Conservation (phyloP, 768 basidiomycete genomes). For the Suillus bovinus region DNA sequence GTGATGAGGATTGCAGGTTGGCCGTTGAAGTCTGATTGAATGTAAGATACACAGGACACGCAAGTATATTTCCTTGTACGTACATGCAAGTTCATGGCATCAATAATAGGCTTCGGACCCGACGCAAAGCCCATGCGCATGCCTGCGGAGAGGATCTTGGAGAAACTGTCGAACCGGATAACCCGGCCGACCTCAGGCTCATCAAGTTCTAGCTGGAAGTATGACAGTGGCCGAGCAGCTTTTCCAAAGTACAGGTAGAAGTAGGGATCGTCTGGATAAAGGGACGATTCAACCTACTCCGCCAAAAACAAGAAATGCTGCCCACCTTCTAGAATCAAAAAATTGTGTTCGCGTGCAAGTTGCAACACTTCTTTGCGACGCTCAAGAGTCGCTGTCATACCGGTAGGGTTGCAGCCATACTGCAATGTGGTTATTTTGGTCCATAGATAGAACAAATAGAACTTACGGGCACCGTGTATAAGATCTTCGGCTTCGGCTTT, state of each 20-base stretch:
- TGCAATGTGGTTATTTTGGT: slow-evolving; percentile 25
- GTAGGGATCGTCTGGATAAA: slow-evolving; percentile 70
- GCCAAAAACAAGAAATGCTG: background rate
- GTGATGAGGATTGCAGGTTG: slow-evolving; percentile 65
- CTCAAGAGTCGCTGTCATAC: slow-evolving; percentile 69
- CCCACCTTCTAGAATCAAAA: slow-evolving; percentile 84
- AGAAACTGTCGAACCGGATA: slow-evolving; percentile 86
- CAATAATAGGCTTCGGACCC: slow-evolving; percentile 67
- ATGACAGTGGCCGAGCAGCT: slow-evolving; percentile 65
- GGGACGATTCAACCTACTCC: background rate
- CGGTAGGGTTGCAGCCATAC: slow-evolving; percentile 89
- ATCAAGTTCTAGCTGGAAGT: slow-evolving; percentile 77
- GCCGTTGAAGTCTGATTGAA: slow-evolving; percentile 57
- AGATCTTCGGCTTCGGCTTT: slow-evolving; percentile 70
- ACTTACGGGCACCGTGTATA: slow-evolving; percentile 80
- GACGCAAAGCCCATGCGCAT: slow-evolving; percentile 81
- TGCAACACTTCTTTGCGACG: slow-evolving; percentile 71
- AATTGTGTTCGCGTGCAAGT: slow-evolving; percentile 69
- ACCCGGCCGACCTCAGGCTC: slow-evolving; percentile 74
- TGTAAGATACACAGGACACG: slow-evolving; percentile 13
- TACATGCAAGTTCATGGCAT: slow-evolving; percentile 72
- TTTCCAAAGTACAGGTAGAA: slow-evolving; percentile 76
- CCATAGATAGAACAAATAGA: slow-evolving; percentile 11
- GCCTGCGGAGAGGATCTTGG: slow-evolving; percentile 78
- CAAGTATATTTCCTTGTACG: slow-evolving; percentile 29